Percentiles rank a stretch among this genome's conserved stretches.
Evolutionary conservation across 2,329 filamentous ascomycete genomes (phyloP).

Genomic region (Drechslerella stenobrocha): DNA sequence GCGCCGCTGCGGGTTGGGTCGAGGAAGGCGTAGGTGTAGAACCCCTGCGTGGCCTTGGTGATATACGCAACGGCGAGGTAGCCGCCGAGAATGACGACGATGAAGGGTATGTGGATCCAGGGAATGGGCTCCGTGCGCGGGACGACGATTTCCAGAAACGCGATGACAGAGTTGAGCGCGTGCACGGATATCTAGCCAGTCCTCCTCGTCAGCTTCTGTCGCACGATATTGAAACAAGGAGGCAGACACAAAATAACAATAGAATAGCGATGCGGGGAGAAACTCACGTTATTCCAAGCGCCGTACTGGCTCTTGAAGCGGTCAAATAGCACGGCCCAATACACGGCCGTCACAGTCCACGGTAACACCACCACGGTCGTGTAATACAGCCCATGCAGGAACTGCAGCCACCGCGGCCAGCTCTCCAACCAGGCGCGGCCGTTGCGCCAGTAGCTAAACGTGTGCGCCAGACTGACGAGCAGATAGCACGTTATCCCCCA

Average conservation of each 20-base stretch:
- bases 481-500: slow-evolving; percentile 82
- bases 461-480: slow-evolving; percentile 64
- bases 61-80: slow-evolving; percentile 77
- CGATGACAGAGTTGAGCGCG: slow-evolving; percentile 71
- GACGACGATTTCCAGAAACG: slow-evolving; percentile 73
- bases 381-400: slow-evolving; percentile 68
- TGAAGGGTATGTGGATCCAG: slow-evolving; percentile 68
- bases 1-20: slow-evolving; percentile 62
- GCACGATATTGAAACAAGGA: slow-evolving; percentile 4
- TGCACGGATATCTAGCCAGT: slow-evolving; percentile 67
- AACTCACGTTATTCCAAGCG: slow-evolving; percentile 61
- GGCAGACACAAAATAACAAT: slow-evolving; percentile 15
- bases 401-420: slow-evolving; percentile 66
- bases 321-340: slow-evolving; percentile 67
- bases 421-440: slow-evolving; percentile 62
- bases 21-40: slow-evolving; percentile 80
- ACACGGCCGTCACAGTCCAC: slow-evolving; percentile 71
- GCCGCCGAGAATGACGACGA: slow-evolving; percentile 70
- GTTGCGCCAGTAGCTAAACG: slow-evolving; percentile 64
- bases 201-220: no score
- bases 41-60: slow-evolving; percentile 69
- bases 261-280: slow-evolving; percentile 4
- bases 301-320: slow-evolving; percentile 60
- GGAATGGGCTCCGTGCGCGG: slow-evolving; percentile 67
- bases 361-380: slow-evolving; percentile 67